Evolutionary conservation across 2,329 filamentous ascomycete species (phyloP).

Genomic region (Arthrinium phaeospermum): DNA sequence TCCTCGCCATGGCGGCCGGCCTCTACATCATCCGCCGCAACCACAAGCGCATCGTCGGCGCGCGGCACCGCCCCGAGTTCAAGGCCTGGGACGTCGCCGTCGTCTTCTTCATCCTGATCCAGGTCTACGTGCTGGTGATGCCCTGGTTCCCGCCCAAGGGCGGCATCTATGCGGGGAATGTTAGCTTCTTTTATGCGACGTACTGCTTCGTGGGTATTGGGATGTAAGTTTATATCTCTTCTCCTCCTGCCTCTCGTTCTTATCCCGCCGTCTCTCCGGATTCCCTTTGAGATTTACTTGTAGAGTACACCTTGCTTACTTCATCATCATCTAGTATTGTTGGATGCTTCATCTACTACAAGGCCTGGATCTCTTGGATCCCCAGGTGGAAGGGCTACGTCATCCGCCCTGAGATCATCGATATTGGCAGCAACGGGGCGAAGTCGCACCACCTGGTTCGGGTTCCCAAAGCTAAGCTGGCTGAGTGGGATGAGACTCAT

Average conservation of each 20-base stretch:
- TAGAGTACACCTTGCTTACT: background rate
- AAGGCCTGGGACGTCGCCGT: slow-evolving; percentile 63
- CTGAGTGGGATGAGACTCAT: slow-evolving; percentile 63
- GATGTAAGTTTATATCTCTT: slow-evolving; percentile 57
- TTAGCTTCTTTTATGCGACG: slow-evolving; percentile 77
- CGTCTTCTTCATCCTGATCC: slow-evolving; percentile 63
- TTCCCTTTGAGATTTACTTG: background rate
- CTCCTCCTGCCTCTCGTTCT: background rate
- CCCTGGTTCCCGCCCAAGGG: slow-evolving; percentile 73
- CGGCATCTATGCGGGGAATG: slow-evolving; percentile 65
- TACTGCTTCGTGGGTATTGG: slow-evolving; percentile 69
- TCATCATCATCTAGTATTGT: slow-evolving; percentile 42
- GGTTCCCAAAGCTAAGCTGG: slow-evolving; percentile 56
- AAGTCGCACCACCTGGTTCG: slow-evolving; percentile 56
- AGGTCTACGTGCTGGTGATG: slow-evolving; percentile 69
- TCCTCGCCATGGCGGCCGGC: slow-evolving; percentile 60
- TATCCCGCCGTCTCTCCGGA: accelerated
- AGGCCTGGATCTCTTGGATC: slow-evolving; percentile 61
- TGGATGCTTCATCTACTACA: slow-evolving; percentile 62
- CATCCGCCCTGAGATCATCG: slow-evolving; percentile 60
- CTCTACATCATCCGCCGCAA: slow-evolving; percentile 58
- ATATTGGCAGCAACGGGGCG: slow-evolving; percentile 52
- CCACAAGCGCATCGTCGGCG: slow-evolving; percentile 51
- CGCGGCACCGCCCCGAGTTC: slow-evolving; percentile 57
- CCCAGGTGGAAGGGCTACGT: slow-evolving; percentile 59